phyloP scores from a whole-genome alignment of 2,329 filamentous ascomycete genomes.

The Claviceps lovelessii region DNA sequence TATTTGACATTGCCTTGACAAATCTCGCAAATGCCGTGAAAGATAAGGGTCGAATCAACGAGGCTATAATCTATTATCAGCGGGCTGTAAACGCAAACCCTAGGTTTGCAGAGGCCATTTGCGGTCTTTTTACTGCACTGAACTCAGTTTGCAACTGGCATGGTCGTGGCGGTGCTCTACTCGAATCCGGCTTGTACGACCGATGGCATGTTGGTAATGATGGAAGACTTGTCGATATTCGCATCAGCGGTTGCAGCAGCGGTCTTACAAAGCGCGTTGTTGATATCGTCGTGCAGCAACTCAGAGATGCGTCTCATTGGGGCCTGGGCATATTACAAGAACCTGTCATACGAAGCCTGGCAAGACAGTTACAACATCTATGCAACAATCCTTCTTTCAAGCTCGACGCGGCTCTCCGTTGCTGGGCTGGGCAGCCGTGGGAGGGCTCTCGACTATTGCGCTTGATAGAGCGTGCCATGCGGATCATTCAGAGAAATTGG shows the following conservation, averaged over 20 bases:
- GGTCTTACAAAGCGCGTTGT: conserved; percentile 87
- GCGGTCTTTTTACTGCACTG: conserved; percentile 82
- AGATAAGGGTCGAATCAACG: conserved; percentile 80
- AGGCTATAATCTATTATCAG: conserved; percentile 85
- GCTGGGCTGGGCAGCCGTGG: conserved; percentile 65
- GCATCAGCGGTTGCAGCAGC: conserved; percentile 42
- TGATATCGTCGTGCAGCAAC: conserved; percentile 77
- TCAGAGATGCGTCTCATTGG: conserved; percentile 76
- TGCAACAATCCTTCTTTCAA: conserved; percentile 22
- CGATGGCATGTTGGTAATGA: conserved; percentile 84
- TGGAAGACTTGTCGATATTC: conserved; percentile 69
- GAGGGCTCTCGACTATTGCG: conserved; percentile 78
- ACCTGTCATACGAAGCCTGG: conserved; percentile 35
- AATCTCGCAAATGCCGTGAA: conserved; percentile 97
- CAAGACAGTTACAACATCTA: conserved; percentile 29
- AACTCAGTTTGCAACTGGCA: conserved; percentile 96
- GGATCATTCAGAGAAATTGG: conserved; percentile 66
- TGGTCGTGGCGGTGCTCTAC: conserved; percentile 70
- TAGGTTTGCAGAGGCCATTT: conserved; percentile 92
- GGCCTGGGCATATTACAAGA: conserved; percentile 56
- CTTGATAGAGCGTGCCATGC: conserved; percentile 71
- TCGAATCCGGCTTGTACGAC: conserved; percentile 61
- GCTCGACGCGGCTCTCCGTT: conserved; percentile 26
- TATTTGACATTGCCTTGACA: conserved; percentile 90
- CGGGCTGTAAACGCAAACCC: conserved; percentile 84